A percentile compares a stretch with the other conserved stretches of the same genome.
These are phyloP conservation scores for Chlorella sp. DNA, from an alignment of 139 green algal genomes.

Conservation along the genomic window DNA sequence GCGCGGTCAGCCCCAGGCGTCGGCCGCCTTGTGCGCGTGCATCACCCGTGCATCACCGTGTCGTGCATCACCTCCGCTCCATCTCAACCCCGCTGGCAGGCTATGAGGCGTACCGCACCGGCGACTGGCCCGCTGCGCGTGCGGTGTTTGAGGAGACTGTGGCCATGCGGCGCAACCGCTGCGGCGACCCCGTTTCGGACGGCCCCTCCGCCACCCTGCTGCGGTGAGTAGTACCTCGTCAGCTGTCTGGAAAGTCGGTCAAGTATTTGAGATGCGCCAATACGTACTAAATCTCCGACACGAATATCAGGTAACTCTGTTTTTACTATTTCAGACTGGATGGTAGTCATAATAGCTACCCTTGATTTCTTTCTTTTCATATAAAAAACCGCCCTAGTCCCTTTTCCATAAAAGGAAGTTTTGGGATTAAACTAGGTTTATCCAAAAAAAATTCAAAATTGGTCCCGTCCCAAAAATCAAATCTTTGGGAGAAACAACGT, in stretches of 20 bases:
- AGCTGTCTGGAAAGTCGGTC: no score
- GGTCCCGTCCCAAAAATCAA: no score
- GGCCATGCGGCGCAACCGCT: slow-evolving; percentile 18
- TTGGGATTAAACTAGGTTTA: background rate
- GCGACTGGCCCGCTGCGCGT: slow-evolving; percentile 71
- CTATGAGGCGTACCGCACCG: slow-evolving; percentile 68
- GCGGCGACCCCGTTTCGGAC: slow-evolving; percentile 56
- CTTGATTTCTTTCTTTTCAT: slow-evolving; percentile 36
- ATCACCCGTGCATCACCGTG: no score
- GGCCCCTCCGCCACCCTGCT: slow-evolving; percentile 76
- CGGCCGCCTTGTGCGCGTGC: no score
- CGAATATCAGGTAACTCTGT: slow-evolving; percentile 35
- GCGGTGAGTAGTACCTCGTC: slow-evolving; percentile 1
- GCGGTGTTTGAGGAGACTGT: slow-evolving; percentile 60
- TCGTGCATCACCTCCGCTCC: background rate
- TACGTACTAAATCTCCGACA: slow-evolving; percentile 47
- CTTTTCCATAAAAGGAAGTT: no score
- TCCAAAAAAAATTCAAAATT: background rate
- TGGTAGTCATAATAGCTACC: slow-evolving; percentile 44
- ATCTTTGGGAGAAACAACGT: no score
- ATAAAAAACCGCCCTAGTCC: slow-evolving; percentile 36
- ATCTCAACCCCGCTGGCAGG: slow-evolving; percentile 3
- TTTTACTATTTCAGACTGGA: slow-evolving; percentile 37
- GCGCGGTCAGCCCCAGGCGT: no score
- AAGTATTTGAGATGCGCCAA: no score